Percentiles rank a stretch among this genome's conserved stretches.
Evolutionary conservation across 805 yeast genomes (phyloP).

Genomic region (Suhomyces canberraensis): DNA sequence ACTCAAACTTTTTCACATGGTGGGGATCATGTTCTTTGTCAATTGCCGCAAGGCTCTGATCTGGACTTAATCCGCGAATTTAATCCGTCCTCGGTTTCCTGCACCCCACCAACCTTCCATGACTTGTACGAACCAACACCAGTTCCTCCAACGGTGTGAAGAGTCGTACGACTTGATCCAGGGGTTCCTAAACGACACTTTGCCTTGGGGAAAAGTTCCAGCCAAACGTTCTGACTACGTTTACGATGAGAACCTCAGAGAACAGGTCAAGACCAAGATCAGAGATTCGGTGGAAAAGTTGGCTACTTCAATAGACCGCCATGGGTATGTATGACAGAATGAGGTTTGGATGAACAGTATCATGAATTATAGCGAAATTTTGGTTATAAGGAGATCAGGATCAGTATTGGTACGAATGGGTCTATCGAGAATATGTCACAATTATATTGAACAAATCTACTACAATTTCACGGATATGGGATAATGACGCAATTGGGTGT

Average conservation of each 20-base stretch:
- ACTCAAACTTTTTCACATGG: no score
- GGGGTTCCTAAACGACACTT: conserved; percentile 26
- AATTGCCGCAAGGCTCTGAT: no score
- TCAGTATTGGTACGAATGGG: no score
- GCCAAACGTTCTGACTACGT: conserved; percentile 15
- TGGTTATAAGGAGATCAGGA: no score
- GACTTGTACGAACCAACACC: conserved; percentile 7
- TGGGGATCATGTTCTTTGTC: no score
- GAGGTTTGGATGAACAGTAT: no score
- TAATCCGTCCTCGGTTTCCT: background rate
- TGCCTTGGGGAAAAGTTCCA: conserved; percentile 25
- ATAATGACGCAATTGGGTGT: no score
- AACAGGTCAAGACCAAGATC: conserved; percentile 26
- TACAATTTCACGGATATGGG: no score
- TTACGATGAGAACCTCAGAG: conserved; percentile 20
- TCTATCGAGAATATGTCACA: no score
- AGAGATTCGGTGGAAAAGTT: conserved; percentile 25
- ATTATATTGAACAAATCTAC: no score
- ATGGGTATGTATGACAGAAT: conserved; percentile 27
- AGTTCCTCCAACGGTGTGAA: conserved; percentile 20
- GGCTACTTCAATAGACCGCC: conserved; percentile 25
- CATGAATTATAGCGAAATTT: background rate
- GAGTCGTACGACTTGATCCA: conserved; percentile 32
- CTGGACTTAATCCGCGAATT: no score
- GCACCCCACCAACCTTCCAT: background rate